These are phyloP conservation scores for Sequoia sempervirens DNA, from an alignment of 75 land plant species.

Conservation along the genomic window DNA sequence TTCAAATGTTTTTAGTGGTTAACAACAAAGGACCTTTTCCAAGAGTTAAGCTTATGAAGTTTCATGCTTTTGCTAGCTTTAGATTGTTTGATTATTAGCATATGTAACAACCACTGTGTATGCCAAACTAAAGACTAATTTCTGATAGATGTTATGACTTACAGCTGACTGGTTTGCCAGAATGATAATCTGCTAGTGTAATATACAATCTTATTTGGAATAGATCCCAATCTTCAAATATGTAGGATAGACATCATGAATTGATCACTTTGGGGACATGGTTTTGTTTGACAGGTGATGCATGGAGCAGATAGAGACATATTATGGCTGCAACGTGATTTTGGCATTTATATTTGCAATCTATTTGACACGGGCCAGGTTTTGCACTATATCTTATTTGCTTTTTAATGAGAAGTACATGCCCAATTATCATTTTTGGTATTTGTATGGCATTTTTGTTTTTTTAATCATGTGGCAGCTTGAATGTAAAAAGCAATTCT, in stretches of 20 bases:
- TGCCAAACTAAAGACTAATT: neutral
- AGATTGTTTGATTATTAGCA: neutral
- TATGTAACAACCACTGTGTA: neutral
- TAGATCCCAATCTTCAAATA: neutral
- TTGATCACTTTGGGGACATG: neutral
- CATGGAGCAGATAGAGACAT: conserved; percentile 97
- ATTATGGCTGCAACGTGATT: conserved; percentile 95
- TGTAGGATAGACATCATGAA: neutral
- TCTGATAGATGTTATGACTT: neutral
- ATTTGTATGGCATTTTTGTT: neutral
- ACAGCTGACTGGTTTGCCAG: neutral
- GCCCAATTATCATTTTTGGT: neutral
- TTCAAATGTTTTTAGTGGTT: neutral
- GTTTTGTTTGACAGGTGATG: conserved; percentile 61
- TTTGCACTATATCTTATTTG: neutral
- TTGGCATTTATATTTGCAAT: conserved; percentile 94
- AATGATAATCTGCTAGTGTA: neutral
- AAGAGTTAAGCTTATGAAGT: neutral
- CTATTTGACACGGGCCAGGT: conserved; percentile 99
- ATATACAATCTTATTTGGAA: neutral
- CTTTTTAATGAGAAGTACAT: neutral
- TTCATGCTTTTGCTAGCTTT: neutral
- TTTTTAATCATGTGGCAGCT: neutral
- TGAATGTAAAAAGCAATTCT: neutral
- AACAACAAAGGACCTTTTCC: neutral